phyloP scores from a whole-genome alignment of 139 green algal species.

The Pycnococcus provasolii region DNA sequence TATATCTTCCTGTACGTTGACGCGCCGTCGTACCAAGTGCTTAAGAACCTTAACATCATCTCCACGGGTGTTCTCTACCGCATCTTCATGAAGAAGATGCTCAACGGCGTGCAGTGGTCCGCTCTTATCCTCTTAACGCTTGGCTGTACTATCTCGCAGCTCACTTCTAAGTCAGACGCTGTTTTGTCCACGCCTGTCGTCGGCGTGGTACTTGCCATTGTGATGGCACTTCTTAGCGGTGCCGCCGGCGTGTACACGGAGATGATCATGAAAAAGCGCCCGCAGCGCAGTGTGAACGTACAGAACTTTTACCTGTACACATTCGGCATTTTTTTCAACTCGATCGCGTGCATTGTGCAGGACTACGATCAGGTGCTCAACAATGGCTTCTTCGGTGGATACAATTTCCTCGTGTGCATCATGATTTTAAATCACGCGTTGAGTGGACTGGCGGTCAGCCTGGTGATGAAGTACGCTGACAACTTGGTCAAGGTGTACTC shows the following conservation, averaged over 20 bases:
- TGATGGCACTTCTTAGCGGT: constrained; percentile 39
- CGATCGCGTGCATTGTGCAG: constrained; percentile 17
- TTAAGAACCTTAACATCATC: constrained; percentile 58
- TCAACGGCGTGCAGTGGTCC: constrained; percentile 40
- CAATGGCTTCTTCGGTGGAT: constrained; percentile 34
- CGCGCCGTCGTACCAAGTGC: constrained; percentile 41
- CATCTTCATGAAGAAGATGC: constrained; percentile 27
- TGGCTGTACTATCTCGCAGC: constrained; percentile 45
- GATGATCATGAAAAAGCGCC: constrained; percentile 51
- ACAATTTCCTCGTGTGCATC: constrained; percentile 35
- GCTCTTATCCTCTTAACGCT: constrained; percentile 46
- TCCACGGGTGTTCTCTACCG: constrained; percentile 45
- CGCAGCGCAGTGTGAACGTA: constrained; percentile 40
- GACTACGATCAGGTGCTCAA: constrained; percentile 21
- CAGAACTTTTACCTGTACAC: constrained; percentile 56
- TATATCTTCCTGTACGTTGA: constrained; percentile 34
- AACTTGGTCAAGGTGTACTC: constrained; percentile 59
- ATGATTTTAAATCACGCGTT: constrained; percentile 34
- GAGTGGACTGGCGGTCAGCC: constrained; percentile 40
- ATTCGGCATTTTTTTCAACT: constrained; percentile 49
- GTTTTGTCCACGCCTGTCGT: constrained; percentile 6
- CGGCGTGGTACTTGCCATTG: constrained; percentile 26
- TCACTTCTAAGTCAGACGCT: constrained; percentile 25
- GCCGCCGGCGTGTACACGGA: constrained; percentile 54
- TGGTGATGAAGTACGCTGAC: constrained; percentile 62